Percentiles rank a stretch among this genome's conserved stretches.
Evolutionary conservation across 2,329 filamentous ascomycete genomes (phyloP).

Genomic region (Talaromyces sp.): DNA sequence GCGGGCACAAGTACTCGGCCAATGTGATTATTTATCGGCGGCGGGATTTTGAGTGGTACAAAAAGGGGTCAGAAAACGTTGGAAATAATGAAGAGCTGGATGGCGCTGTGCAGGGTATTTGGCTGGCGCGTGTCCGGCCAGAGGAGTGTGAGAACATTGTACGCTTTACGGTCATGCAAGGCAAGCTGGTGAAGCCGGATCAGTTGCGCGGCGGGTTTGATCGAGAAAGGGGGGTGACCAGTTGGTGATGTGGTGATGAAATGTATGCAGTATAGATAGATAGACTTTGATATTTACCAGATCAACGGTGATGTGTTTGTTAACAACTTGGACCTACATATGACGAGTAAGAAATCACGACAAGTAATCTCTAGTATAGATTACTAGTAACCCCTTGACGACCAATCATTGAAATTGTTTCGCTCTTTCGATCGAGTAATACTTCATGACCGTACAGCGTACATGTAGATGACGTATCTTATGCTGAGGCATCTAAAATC

Average conservation of each 20-base stretch:
- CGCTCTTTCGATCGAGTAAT: neutral
- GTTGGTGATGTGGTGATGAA: constrained; percentile 58
- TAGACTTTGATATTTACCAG: neutral
- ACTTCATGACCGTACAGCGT: neutral
- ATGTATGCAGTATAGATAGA: neutral
- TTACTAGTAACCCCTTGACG: neutral
- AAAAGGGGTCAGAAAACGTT: constrained; percentile 20
- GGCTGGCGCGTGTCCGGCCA: constrained; percentile 77
- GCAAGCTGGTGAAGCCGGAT: constrained; percentile 85
- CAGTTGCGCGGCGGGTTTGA: constrained; percentile 92
- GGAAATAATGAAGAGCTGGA: constrained; percentile 29
- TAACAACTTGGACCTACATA: neutral
- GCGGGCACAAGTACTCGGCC: constrained; percentile 92
- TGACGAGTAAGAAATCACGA: neutral
- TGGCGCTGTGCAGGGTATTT: constrained; percentile 82
- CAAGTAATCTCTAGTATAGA: too few species aligned
- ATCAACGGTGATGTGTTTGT: neutral
- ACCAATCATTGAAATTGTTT: neutral
- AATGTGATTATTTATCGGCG: constrained; percentile 89
- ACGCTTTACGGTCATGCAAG: constrained; percentile 81
- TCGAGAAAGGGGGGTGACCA: constrained; percentile 69
- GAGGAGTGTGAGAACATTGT: constrained; percentile 93
- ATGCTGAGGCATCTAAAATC: neutral
- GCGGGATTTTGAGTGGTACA: constrained; percentile 37
- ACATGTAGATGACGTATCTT: neutral